Evolutionary conservation across 257 asterid species (phyloP), one percentile per base, ranked within the genome.

Genomic region (Penstemon davidsonii): DNA sequence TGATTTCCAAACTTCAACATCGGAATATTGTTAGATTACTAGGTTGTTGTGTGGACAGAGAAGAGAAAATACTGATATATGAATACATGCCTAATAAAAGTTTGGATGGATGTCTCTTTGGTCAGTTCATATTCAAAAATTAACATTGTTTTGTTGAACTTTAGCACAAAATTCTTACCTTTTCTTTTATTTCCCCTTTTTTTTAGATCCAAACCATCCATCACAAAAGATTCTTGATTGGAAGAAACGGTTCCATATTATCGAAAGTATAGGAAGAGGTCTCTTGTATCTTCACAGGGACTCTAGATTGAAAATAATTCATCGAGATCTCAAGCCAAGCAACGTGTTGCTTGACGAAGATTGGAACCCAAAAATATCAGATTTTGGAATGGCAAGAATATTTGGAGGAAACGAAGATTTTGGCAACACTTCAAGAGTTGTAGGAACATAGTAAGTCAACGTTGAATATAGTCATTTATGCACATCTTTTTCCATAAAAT

Each of bases 321-420:
- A 81, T 15, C 46, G 86, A 9, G 83, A 81, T 71, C 55, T 81
- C 3, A 81, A 81, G 43, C 76, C 83, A 7, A 78, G 83, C 6
- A 81, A 81, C 33, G 74, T 77, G 7, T 60, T 81, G n/a, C 68
- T 81, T 2, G 86, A 81, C 51, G 75, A 60, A 3, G 60, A 78
- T n/a, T 77, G 77, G 80, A 72, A 65, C 66, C 86, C 86, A 0
- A 81, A 78, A 42, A 78, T 81, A 0, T 81, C 83, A 0, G 83
- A 81, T 58, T 81, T 81, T 51, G 86, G 86, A 7, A 75, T 81
- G 81, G 86, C 86, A 1, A 74, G 82, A 49, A 80, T 80, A 37
- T 77, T 77, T 39, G 85, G 82, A 52, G 73, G 78, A 52, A 77
- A 74, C 37, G 57, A 80, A 55, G 73, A 77, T 71, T 78, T 77